Conservation (phyloP, 257 asterid genomes). For the Anisodus acutangulus region DNA sequence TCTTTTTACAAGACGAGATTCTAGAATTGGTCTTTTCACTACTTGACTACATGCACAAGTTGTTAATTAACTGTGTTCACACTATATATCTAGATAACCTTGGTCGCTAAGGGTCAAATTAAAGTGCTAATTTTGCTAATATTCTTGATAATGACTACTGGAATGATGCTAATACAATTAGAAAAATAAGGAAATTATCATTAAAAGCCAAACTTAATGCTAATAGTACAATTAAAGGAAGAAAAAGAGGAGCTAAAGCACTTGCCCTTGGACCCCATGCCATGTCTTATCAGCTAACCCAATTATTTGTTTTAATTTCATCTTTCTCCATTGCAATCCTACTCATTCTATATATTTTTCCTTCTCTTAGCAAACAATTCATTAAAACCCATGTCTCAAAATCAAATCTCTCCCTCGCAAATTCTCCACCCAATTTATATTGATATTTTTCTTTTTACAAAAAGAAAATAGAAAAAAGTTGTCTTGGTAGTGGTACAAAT, state of each 20-base stretch:
- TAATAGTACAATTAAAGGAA: conserved; percentile 62
- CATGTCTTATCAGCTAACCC: conserved; percentile 58
- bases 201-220: conserved; percentile 41
- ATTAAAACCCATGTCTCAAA: neutral
- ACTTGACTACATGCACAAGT: neutral
- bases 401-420: conserved; percentile 6
- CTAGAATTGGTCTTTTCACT: neutral
- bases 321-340: conserved; percentile 30
- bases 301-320: conserved; percentile 47
- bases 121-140: conserved; percentile 42
- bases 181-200: conserved; percentile 30
- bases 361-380: conserved; percentile 13
- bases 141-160: conserved; percentile 56
- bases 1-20: neutral
- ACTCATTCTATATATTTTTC: conserved; percentile 24
- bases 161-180: conserved; percentile 40
- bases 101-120: conserved; percentile 44
- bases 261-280: conserved; percentile 67
- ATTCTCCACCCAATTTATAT: neutral
- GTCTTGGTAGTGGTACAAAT: neutral
- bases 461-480: neutral
- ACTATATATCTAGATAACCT: conserved; percentile 33
- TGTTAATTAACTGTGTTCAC: conserved; percentile 44
- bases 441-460: neutral
- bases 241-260: conserved; percentile 67